phyloP scores from a whole-genome alignment of 2,329 filamentous ascomycete species.

The Venturiaceae sp. region DNA sequence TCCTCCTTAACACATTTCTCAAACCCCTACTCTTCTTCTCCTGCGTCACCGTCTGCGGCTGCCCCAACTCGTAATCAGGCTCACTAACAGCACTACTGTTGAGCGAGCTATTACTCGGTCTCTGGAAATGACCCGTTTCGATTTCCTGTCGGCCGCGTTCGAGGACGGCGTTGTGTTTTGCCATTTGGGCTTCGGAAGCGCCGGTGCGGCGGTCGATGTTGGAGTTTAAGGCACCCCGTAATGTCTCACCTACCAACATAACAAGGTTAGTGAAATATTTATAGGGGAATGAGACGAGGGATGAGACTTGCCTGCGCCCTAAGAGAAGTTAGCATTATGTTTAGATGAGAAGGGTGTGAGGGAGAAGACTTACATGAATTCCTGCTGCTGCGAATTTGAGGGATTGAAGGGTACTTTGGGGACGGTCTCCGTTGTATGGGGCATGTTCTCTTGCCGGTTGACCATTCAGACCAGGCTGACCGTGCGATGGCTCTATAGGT shows the following conservation, averaged over 20 bases:
- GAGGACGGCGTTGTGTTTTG: not conserved
- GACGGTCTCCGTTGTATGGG: not conserved
- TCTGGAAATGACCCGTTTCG: conserved; percentile 1
- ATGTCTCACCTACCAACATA: not conserved
- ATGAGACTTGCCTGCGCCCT: too few species aligned
- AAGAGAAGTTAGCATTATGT: not conserved
- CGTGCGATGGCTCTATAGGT: conserved; percentile 1
- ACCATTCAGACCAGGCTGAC: conserved; percentile 1
- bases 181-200: not conserved
- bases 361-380: conserved; percentile 8
- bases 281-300: too few species aligned
- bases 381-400: conserved; percentile 3
- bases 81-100: not conserved
- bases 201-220: not conserved
- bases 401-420: not conserved
- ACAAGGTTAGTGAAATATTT: not conserved
- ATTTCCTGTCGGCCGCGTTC: conserved; percentile 4
- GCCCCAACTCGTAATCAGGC: not conserved
- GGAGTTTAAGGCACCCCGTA: conserved; percentile 3
- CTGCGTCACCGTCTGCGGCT: not conserved
- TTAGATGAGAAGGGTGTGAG: too few species aligned
- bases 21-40: conserved; percentile 2
- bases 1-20: conserved; percentile 3
- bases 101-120: not conserved
- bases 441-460: not conserved